These are phyloP conservation scores for Pseudopithomyces chartarum DNA, from an alignment of 2,329 filamentous ascomycete species.

Conservation along the genomic window DNA sequence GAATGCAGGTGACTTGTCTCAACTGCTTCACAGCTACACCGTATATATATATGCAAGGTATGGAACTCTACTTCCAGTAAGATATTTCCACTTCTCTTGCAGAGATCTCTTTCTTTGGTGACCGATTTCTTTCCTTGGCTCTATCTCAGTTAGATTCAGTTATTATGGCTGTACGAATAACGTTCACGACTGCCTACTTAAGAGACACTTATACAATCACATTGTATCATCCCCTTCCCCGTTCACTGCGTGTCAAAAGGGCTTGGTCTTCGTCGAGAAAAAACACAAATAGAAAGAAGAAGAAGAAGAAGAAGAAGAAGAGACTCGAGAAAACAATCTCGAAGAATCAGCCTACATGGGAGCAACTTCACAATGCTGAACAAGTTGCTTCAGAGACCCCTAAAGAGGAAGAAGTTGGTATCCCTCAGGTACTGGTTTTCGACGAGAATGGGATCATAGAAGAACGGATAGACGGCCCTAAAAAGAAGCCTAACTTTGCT, in stretches of 20 bases:
- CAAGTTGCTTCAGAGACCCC: background rate
- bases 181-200: background rate
- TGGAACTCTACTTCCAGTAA: no score
- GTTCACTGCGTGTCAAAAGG: background rate
- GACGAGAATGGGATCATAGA: background rate
- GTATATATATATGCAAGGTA: no score
- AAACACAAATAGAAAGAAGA: background rate
- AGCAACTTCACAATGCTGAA: background rate
- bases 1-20: no score
- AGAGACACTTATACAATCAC: background rate
- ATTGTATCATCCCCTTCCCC: background rate
- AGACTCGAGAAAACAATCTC: background rate
- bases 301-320: background rate
- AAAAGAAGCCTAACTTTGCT: no score
- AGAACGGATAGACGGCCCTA: no score
- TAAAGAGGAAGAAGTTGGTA: background rate
- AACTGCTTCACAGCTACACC: no score
- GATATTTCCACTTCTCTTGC: background rate
- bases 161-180: background rate
- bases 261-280: background rate
- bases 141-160: background rate
- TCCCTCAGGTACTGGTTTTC: background rate
- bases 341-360: background rate
- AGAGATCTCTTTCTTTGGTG: background rate
- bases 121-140: background rate